These are phyloP conservation scores for Colletotrichum karsti DNA, from an alignment of 2,329 filamentous ascomycete species.

Conservation along the genomic window DNA sequence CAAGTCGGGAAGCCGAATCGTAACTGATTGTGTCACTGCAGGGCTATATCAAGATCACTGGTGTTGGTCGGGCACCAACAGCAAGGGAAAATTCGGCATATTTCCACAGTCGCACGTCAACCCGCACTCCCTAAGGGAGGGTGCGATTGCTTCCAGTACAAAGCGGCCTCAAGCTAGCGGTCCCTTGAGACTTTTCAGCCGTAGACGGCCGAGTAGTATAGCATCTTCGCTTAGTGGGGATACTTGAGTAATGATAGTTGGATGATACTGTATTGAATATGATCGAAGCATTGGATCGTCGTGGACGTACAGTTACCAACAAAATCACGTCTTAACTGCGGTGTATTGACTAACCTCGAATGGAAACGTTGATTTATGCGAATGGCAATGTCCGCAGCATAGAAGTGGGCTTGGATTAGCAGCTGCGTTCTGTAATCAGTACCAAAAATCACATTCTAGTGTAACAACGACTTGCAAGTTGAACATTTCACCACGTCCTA, in stretches of 20 bases:
- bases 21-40: conserved; percentile 7
- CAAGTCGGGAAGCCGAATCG: not conserved
- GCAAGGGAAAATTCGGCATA: conserved; percentile 46
- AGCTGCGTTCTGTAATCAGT: too few species aligned
- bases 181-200: conserved; percentile 11
- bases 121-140: conserved; percentile 28
- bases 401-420: too few species aligned
- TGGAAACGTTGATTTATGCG: too few species aligned
- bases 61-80: conserved; percentile 50
- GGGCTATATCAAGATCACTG: conserved; percentile 46
- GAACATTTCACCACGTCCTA: too few species aligned
- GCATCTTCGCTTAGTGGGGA: conserved; percentile 10
- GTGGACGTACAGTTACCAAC: too few species aligned
- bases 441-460: too few species aligned
- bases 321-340: too few species aligned
- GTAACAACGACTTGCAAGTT: too few species aligned
- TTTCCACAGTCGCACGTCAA: conserved; percentile 49
- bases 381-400: too few species aligned
- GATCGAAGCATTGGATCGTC: not conserved
- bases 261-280: not conserved
- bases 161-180: not conserved
- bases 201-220: not conserved
- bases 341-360: too few species aligned
- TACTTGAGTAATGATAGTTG: not conserved
- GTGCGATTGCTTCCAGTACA: not conserved